Percentiles rank a stretch among this genome's conserved stretches.
These are phyloP conservation scores for Aureobasidium sp. DNA, from an alignment of 2,329 filamentous ascomycete genomes.

Conservation along the genomic window DNA sequence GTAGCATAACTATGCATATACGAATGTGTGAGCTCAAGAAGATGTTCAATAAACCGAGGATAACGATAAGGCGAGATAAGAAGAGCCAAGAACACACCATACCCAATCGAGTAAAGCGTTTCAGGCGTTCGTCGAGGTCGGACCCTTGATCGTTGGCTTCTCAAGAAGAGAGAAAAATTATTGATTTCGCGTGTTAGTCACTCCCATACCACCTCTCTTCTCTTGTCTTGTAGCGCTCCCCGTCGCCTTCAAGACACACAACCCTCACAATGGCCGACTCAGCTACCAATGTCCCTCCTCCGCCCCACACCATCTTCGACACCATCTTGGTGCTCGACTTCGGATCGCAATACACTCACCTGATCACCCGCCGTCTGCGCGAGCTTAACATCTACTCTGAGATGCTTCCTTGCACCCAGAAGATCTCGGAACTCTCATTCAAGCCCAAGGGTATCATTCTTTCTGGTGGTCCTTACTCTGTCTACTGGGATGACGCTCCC, in stretches of 20 bases:
- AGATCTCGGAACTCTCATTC: constrained; percentile 67
- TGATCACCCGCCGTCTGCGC: constrained; percentile 68
- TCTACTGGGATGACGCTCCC: constrained; percentile 70
- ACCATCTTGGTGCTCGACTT: constrained; percentile 69
- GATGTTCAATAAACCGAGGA: neutral
- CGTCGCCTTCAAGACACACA: constrained; percentile 1
- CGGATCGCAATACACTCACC: constrained; percentile 64
- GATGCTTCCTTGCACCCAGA: constrained; percentile 81
- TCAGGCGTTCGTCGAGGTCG: constrained; percentile 1
- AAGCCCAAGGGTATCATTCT: constrained; percentile 80
- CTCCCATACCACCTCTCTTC: neutral
- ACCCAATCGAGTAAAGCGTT: neutral
- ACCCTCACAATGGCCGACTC: constrained; percentile 22
- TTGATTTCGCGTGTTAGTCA: constrained; percentile 22
- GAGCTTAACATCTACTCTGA: constrained; percentile 78
- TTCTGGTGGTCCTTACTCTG: constrained; percentile 65
- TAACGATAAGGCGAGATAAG: neutral
- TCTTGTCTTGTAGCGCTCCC: constrained; percentile 4
- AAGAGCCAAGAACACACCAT: neutral
- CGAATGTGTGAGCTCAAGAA: neutral
- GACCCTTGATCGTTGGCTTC: neutral
- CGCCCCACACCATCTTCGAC: constrained; percentile 48
- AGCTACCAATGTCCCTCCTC: constrained; percentile 32
- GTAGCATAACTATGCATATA: neutral
- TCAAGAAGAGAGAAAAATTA: constrained; percentile 3